These are phyloP conservation scores for Knoxdaviesia proteae DNA, from an alignment of 2,329 filamentous ascomycete species.

Conservation along the genomic window DNA sequence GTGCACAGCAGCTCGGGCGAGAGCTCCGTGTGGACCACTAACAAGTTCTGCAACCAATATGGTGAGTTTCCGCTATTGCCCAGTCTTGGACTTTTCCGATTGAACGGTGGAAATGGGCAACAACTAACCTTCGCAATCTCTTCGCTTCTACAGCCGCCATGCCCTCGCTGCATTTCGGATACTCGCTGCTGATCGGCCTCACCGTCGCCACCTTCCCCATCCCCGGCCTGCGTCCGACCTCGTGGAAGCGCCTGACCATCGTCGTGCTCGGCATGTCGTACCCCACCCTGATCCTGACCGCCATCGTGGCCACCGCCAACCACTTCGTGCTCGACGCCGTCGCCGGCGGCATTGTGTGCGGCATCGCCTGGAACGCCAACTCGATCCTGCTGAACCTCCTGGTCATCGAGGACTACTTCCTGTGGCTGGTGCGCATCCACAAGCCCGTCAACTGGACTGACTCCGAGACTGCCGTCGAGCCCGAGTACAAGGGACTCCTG, in stretches of 20 bases:
- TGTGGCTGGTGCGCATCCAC: constrained; percentile 40
- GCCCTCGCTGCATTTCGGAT: constrained; percentile 58
- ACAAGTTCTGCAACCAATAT: constrained; percentile 58
- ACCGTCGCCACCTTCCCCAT: constrained; percentile 48
- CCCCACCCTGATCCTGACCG: constrained; percentile 41
- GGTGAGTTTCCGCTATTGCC: constrained; percentile 19
- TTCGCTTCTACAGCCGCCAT: constrained; percentile 35
- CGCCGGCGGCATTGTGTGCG: constrained; percentile 44
- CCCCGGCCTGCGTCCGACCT: constrained; percentile 26
- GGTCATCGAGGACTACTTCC: constrained; percentile 46
- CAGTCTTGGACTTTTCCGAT: too few species aligned
- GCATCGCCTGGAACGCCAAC: constrained; percentile 38
- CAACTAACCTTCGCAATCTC: not conserved
- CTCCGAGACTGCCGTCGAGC: constrained; percentile 14
- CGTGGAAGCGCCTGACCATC: constrained; percentile 25
- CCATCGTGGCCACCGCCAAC: constrained; percentile 52
- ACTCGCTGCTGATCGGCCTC: constrained; percentile 51
- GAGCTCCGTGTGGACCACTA: constrained; percentile 50
- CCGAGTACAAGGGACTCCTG: constrained; percentile 11
- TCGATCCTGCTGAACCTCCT: constrained; percentile 38
- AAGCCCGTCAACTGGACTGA: constrained; percentile 31
- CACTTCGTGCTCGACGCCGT: constrained; percentile 54
- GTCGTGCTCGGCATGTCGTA: constrained; percentile 36
- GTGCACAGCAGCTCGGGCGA: constrained; percentile 28
- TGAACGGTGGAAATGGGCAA: not conserved